These are phyloP conservation scores for Alternaria dauci DNA, from an alignment of 2,329 filamentous ascomycete species.

Conservation along the genomic window DNA sequence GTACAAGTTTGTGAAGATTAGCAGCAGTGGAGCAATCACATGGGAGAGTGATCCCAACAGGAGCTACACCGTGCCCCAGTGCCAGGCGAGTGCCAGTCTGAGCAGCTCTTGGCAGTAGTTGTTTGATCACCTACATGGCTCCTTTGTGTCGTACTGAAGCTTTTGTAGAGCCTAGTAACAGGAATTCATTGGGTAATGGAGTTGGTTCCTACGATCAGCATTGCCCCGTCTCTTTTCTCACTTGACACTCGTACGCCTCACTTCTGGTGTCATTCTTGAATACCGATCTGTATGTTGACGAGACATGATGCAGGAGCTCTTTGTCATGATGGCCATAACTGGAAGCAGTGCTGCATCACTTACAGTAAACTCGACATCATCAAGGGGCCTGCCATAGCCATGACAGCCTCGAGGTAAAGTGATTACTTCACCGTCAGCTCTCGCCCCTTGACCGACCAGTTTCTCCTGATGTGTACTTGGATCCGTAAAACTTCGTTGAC, in stretches of 20 bases:
- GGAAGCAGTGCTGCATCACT: background rate
- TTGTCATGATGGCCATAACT: background rate
- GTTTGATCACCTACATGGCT: background rate
- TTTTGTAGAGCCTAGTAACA: background rate
- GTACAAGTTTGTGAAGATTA: slow-evolving; percentile 59
- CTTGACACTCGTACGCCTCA: background rate
- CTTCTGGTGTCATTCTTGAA: background rate
- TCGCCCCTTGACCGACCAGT: background rate
- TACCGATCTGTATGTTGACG: background rate
- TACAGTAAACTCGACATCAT: background rate
- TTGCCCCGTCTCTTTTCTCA: background rate
- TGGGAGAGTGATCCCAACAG: slow-evolving; percentile 59
- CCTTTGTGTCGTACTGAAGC: background rate
- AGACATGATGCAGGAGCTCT: background rate
- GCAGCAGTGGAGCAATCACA: slow-evolving; percentile 56
- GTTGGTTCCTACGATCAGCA: background rate
- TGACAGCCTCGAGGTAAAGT: slow-evolving; percentile 6
- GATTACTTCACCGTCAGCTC: background rate
- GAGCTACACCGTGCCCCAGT: slow-evolving; percentile 47
- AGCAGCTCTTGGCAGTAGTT: slow-evolving; percentile 31
- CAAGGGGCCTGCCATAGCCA: background rate
- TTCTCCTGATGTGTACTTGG: background rate
- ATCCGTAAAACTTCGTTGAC: background rate
- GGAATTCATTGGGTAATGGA: background rate
- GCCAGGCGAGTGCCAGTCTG: slow-evolving; percentile 36